Evolutionary conservation across 139 green algal genomes (phyloP), one percentile per base, ranked within the genome.

Genomic region (Micractinium sp.): DNA sequence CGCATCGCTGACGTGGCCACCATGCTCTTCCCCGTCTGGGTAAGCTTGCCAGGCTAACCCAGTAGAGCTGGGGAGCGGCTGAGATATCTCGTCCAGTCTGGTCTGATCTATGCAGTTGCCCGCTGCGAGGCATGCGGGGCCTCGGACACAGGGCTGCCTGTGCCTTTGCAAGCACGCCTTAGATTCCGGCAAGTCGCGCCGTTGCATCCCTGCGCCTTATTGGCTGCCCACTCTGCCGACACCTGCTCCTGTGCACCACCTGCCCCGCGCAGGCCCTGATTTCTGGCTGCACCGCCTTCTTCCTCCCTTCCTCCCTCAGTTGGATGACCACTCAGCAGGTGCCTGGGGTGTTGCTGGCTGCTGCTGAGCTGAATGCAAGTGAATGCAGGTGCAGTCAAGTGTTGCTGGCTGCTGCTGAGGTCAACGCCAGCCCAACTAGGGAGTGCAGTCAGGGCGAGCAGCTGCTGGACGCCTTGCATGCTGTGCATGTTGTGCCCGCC

Each of bases 21-120:
- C 5, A 96, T 91, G n/a, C 83, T 98, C 35, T 98, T 98, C 85
- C 96, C 96, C 15, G 86, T 98, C 25, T 98, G 96, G 95, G 92
- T 94, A 39, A 35, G 89, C 63, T 2, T 71, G 63, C 20, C 63
- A 71, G 63, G n/a, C n/a, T n/a, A n/a, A n/a, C n/a, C n/a, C n/a
- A n/a, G n/a, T n/a, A n/a, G n/a, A n/a, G n/a, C n/a, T n/a, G n/a
- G n/a, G n/a, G n/a, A n/a, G n/a, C n/a, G n/a, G n/a, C n/a, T n/a
- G n/a, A n/a, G n/a, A n/a, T n/a, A n/a, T n/a, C n/a, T n/a, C n/a
- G n/a, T n/a, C n/a, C n/a, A n/a, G n/a, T n/a, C n/a, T n/a, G n/a
- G n/a, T n/a, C n/a, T n/a, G n/a, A n/a, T n/a, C n/a, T n/a, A n/a
- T n/a, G n/a, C n/a, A n/a, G n/a, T n/a, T 47, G n/a, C 12, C 38